These are phyloP conservation scores for Allantophomopsis lycopodina DNA, from an alignment of 2,329 filamentous ascomycete genomes.

Conservation along the genomic window DNA sequence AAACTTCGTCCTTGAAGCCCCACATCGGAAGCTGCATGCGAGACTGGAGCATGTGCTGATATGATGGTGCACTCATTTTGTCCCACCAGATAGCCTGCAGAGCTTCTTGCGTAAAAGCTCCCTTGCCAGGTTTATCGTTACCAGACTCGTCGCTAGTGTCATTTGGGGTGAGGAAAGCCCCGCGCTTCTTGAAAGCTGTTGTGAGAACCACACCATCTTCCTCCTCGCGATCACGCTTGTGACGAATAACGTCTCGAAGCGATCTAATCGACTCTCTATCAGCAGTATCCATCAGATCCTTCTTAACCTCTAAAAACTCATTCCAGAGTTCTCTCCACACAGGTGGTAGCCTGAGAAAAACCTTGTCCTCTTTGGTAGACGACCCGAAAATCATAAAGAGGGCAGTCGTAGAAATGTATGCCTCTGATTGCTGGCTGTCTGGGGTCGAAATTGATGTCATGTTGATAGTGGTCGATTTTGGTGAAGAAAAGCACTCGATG, in stretches of 20 bases:
- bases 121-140: slow-evolving; percentile 18
- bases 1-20: slow-evolving; percentile 64
- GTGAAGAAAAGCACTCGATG: slow-evolving; percentile 18
- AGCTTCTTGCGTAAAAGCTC: slow-evolving; percentile 17
- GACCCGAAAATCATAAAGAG: slow-evolving; percentile 70
- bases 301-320: slow-evolving; percentile 61
- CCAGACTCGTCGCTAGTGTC: slow-evolving; percentile 32
- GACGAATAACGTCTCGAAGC: slow-evolving; percentile 56
- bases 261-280: slow-evolving; percentile 58
- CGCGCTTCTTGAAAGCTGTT: slow-evolving; percentile 58
- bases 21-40: slow-evolving; percentile 84
- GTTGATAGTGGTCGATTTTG: slow-evolving; percentile 48
- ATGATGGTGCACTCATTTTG: slow-evolving; percentile 43
- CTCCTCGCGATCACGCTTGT: slow-evolving; percentile 53
- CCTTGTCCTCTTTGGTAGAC: slow-evolving; percentile 76
- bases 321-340: slow-evolving; percentile 78
- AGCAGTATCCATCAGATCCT: slow-evolving; percentile 51
- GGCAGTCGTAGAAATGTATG: slow-evolving; percentile 68
- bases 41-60: slow-evolving; percentile 64
- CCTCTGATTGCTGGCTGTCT: slow-evolving; percentile 70
- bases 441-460: slow-evolving; percentile 67
- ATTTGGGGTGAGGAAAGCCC: slow-evolving; percentile 27
- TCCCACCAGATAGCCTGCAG: slow-evolving; percentile 45
- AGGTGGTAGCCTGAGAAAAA: slow-evolving; percentile 62
- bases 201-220: slow-evolving; percentile 65